Evolutionary conservation across 208 protist species (phyloP), one percentile per base, ranked within the genome.

Genomic region (Angomonas deanei): DNA sequence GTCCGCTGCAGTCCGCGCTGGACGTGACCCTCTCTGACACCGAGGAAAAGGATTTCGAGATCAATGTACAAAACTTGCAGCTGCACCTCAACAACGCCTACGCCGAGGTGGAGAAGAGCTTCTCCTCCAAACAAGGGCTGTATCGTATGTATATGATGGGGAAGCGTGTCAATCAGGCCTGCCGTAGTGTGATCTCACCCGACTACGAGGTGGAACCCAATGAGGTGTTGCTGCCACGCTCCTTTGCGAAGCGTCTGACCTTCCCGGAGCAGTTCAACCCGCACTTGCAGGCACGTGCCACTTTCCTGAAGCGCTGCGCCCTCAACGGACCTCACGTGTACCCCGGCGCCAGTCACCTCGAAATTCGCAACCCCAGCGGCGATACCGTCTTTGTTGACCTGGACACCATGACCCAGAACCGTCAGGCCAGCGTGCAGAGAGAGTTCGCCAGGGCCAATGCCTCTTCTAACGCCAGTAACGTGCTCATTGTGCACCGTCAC

Each of bases 91-190:
- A 75, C 54, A 77, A 92, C 71, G 64, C 84, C n/a, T 94, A 92
- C 74, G 75, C 68, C 13, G 64, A 69, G 21, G 86, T 91, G 19
- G 61, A 93, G 23, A 76, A 86, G 26, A 91, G 63, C 64, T 96
- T 99, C 50, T 98, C 99, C 48, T 99, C 99, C 76, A 99, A 99
- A 83, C 79, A 98, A 70, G 99, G 99, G 63, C 80, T 99, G 0
- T 99, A 99, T 78, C 92, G 99, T 74, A 99, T 97, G 88, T 91
- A 99, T 86, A 99, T 99, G 96, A 99, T 99, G 99, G 99, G 99
- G 63, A 99, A 99, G 76, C 92, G 99, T 66, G 98, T 99, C 34
- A 99, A 99, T 86, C 99, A 98, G 71, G 94, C 97, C 8, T 98
- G 96, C 56, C 93, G 98, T 48, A 96, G 80, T 57, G 99, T 99